Base-by-base conservation (phyloP, 805 yeast species). In the Kodamaea leandrae region DNA sequence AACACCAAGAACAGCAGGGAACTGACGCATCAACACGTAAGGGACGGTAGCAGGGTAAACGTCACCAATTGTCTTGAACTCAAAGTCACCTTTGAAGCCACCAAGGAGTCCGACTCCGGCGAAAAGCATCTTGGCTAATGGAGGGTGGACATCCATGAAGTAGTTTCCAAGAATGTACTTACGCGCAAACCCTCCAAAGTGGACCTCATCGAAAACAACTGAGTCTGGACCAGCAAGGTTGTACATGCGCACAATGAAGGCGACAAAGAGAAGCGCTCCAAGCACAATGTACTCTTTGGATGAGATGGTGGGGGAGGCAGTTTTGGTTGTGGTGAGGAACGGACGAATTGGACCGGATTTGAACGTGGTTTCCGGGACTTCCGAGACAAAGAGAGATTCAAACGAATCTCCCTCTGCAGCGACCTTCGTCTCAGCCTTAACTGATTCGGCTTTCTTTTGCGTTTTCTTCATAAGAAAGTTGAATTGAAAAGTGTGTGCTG, bases 131-230 rank as follows among this genome's bases (percentile, higher is more conserved):
- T 83, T 80, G 27, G 86, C 84, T 50, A 86, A 69, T 4, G 95
- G 95, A 6, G 95, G 95, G 56, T 84, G 86, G 32, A 79, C 83
- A 58, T 82, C 90, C 76, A 83, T 72, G 61, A 83, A 84, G 55
- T 71, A 83, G 13, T 62, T 61, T 14, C 87, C 86, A 39, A 66
- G 61, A 40, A 81, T 73, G 66, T 89, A 93, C 63, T 86, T 81
- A 44, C 83, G 75, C 23, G 96, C 96, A 66, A 91, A 93, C n/a
- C 95, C 95, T 42, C 99, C 99, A 55, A 93, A 93, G 63, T 86
- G 95, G 29, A 86, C 93, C 62, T 91, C 99, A 61, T 89, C 96
- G 50, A 86, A 86, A 9, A 91, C 96, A 26, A 89, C 95, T 20
- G 90, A 79, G 53, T 80, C 64, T 28, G 99, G 99, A 47, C 66